Base-by-base conservation (phyloP, 495 filamentous ascomycete species). In the Trichoderma parareesei region DNA sequence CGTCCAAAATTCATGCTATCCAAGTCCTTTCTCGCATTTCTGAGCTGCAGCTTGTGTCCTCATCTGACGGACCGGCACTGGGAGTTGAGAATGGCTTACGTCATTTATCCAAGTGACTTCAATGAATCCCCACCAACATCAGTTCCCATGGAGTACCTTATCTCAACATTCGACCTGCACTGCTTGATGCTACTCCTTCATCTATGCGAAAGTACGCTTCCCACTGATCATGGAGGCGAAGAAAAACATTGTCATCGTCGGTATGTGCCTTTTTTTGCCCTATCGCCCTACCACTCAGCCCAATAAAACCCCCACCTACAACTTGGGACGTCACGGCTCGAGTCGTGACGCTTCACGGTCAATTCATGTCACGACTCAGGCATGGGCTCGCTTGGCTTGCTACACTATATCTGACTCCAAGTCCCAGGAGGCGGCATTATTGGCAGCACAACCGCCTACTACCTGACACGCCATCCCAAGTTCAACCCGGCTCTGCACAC, bases 391-490 rank as follows among this genome's bases (percentile, higher is more conserved):
- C n/a, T 3, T 5, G n/a, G 60, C 38, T 61, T 41, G 38, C 43
- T 49, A 14, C 18, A 37, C 35, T 48, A 42, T 62, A 46, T 61
- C 46, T 16, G 38, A 61, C 5, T 57, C 20, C 55, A 2, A 10
- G 16, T 33, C 65, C 38, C 64, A 93, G 93, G 94, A 68, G 94
- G 93, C 69, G 94, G 94, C 71, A 92, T 98, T 64, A 96, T 98
- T 71, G 94, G 94, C 69, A 90, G 87, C 74, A 94, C 91, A 64
- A 91, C 91, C 14, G 94, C 94, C 62, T 98, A 98, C 75, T 98
- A 89, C 72, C 80, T 98, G 14, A 93, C 92, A 2, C 88, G 91
- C 66, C 94, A 98, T 75, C 89, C 90, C 11, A 85, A 84, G 33
- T 98, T 88, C 76, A 82, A 94, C 72, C 85, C 90, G 33, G 72